phyloP scores from a whole-genome alignment of 179 eudicot genomes.

The Pouteria campechiana region DNA sequence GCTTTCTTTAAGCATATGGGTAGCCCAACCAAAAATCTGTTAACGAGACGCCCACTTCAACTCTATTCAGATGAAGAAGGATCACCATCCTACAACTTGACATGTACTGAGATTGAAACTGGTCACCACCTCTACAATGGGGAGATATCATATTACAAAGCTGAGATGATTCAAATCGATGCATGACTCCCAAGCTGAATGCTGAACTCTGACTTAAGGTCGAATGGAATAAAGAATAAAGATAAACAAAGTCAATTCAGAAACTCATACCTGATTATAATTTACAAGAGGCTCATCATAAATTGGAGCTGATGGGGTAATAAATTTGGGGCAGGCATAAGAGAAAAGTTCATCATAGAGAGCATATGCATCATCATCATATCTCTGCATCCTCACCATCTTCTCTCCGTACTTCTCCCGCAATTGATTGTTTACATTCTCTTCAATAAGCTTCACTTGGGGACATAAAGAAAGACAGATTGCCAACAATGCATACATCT shows the following conservation, averaged over 20 bases:
- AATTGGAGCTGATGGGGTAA: conserved; percentile 90
- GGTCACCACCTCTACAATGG: no score
- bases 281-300: conserved; percentile 88
- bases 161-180: no score
- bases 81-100: no score
- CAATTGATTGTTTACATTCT: conserved; percentile 76
- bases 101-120: no score
- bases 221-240: background rate
- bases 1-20: no score
- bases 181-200: no score
- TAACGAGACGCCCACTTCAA: no score
- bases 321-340: conserved; percentile 93
- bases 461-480: conserved; percentile 79
- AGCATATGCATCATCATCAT: conserved; percentile 78
- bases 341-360: conserved; percentile 95
- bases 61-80: no score
- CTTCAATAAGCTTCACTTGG: conserved; percentile 83
- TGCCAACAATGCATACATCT: conserved; percentile 94
- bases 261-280: conserved; percentile 70
- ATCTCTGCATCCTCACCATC: conserved; percentile 87
- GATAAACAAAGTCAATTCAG: background rate
- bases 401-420: conserved; percentile 92
- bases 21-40: no score
- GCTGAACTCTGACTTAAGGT: no score
- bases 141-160: no score